Evolutionary conservation across 352 stramenopile genomes (phyloP), one percentile per base, ranked within the genome.

Genomic region (Globisporangium cystogenes): DNA sequence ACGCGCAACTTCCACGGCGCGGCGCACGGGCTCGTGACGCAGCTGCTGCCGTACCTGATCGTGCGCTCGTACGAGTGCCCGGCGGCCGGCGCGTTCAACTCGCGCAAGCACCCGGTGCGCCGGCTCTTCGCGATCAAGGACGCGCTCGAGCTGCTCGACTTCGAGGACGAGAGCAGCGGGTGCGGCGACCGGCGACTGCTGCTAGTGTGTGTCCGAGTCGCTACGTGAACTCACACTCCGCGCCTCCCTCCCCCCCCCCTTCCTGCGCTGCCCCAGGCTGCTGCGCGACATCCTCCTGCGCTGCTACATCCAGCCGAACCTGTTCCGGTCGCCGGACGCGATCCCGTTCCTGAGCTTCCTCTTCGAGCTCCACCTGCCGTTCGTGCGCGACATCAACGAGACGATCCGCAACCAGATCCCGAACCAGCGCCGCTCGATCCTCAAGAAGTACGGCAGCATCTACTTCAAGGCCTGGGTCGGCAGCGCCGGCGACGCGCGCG

Each of bases 351-450:
- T 96, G 42, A 86, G 81, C 41, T 95, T 90, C 39, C 54, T 96
- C 20, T 96, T 96, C 57, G 81, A 84, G 8, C 67, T 96, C 8
- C 82, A 96, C 59, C 63, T 87, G 53, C 74, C 78, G 11, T 94
- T 96, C 58, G 75, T 93, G 26, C 54, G 68, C 26, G 83, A 94
- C 52, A 94, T 96, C 48, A 91, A 96, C 55, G 76, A 85, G 36
- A 95, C 86, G 7, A 93, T 96, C 39, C 73, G 80, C 20, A 94
- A 94, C 56, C 84, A 93, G 56, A 84, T 94, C 35, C 84, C 82
- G 14, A 82, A 86, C 52, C 84, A 94, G 54, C 76, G 82, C 35
- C 84, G 84, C 41, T 89, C 84, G 29, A 89, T 94, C 41, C 60
- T 94, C 23, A 76, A 80, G 47, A 91, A 90, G 48, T 90, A 84